Base-by-base conservation (phyloP, 352 stramenopile species). In the Blastocystis sp. region DNA sequence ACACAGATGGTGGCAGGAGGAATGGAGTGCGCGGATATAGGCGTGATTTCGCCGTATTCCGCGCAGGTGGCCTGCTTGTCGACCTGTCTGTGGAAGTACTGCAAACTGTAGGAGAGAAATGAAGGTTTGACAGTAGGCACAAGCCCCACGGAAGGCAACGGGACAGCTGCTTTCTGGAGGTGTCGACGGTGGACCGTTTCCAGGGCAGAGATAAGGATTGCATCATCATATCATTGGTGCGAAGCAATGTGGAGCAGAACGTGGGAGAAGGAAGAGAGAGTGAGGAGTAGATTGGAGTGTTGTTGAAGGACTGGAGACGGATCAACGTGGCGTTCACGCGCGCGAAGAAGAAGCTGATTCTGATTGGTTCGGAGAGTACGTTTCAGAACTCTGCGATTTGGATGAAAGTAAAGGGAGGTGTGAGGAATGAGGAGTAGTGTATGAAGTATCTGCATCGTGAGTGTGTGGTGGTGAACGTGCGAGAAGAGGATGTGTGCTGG, bases 281-380 rank as follows among this genome's bases (percentile, higher is more conserved):
- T 0, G 90, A 92, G 87, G 90, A 91, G 34, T 92, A 92, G 61
- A 80, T 92, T 28, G 93, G 93, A 7, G 90, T 90, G 28, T 89
- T 96, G 14, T 91, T 96, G 4, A 89, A 93, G 80, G 93, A 95
- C 88, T 92, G 91, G 76, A 90, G 92, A 21, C 90, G 93, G 48
- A 79, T 96, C 9, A 96, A 95, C 90, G 93, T 96, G 17, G 93
- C 92, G 45, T 90, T 95, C 38, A 94, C 92, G 59, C 89, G 93
- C 45, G 93, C 93, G 0, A 95, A 94, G 89, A 89, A 88, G 24
- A 95, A 95, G 89, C 89, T 96, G 9, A 91, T 96, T 38, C 91
- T 96, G 24, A 78, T 96, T 34, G 93, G 93, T 79, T 89, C 78
- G 34, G 66, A 84, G 11, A 60, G 60, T 24, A 91, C 90, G 19